These are phyloP conservation scores for Fraxinus latifolia DNA, from an alignment of 305 asterid genomes.

Conservation along the genomic window DNA sequence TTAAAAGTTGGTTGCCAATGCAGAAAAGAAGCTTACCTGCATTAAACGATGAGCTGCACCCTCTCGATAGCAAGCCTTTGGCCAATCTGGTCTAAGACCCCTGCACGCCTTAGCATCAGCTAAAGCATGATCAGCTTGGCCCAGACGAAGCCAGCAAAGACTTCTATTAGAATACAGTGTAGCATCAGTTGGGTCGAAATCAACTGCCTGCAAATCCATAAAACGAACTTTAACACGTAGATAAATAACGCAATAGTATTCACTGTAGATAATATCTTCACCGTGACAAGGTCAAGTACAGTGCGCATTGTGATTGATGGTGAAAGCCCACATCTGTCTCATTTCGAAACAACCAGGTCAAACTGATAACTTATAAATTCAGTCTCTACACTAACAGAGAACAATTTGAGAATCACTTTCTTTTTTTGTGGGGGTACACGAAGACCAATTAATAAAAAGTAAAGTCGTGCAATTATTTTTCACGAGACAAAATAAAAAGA, in stretches of 20 bases:
- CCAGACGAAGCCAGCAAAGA: constrained; percentile 82
- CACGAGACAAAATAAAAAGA: background rate
- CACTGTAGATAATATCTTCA: background rate
- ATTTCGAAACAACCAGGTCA: background rate
- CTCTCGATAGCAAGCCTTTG: constrained; percentile 91
- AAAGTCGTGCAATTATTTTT: background rate
- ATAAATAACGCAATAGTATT: background rate
- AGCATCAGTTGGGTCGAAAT: constrained; percentile 79
- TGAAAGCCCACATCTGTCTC: background rate
- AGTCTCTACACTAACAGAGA: background rate
- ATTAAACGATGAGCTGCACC: constrained; percentile 86
- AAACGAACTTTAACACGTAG: background rate
- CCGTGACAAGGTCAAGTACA: background rate
- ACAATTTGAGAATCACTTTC: background rate
- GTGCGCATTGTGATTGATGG: background rate
- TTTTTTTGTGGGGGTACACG: background rate
- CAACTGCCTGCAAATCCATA: constrained; percentile 63
- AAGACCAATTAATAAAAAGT: background rate
- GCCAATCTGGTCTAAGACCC: constrained; percentile 90
- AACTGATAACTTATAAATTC: background rate
- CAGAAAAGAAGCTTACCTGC: constrained; percentile 43
- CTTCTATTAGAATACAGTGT: constrained; percentile 66
- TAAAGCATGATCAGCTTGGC: constrained; percentile 86
- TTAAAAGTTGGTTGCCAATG: background rate
- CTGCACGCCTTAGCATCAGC: constrained; percentile 78